phyloP scores from a whole-genome alignment of 805 yeast species.

The Candida sakaeoensis region DNA sequence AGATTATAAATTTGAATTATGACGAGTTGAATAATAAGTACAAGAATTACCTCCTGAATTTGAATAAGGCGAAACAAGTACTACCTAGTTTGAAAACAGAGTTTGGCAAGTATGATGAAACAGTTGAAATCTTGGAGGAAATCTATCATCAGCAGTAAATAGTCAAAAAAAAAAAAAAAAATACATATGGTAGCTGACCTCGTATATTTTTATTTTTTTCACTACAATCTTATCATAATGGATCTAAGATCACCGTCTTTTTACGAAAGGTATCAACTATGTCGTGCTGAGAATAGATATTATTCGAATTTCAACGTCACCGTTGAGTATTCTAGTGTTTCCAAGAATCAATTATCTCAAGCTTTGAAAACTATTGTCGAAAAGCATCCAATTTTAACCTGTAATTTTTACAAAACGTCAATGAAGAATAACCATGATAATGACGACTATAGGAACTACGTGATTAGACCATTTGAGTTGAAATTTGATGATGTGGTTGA shows the following conservation, averaged over 20 bases:
- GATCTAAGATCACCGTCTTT: slow-evolving; percentile 14
- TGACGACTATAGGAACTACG: slow-evolving; percentile 11
- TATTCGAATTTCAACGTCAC: slow-evolving; percentile 20
- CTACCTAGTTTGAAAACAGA: slow-evolving; percentile 36
- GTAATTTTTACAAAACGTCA: slow-evolving; percentile 18
- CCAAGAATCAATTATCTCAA: slow-evolving; percentile 16
- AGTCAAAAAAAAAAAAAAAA: not conserved
- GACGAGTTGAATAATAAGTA: slow-evolving; percentile 17
- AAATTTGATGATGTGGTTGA: slow-evolving; percentile 20
- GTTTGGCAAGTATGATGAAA: slow-evolving; percentile 30
- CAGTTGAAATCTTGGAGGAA: slow-evolving; percentile 25
- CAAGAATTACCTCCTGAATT: slow-evolving; percentile 20
- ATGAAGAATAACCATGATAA: slow-evolving; percentile 6
- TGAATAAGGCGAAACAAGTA: slow-evolving; percentile 27
- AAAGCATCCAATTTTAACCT: slow-evolving; percentile 15
- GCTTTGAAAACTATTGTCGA: slow-evolving; percentile 15
- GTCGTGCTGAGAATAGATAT: slow-evolving; percentile 14
- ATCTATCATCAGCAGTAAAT: slow-evolving; percentile 14
- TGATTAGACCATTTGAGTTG: slow-evolving; percentile 16
- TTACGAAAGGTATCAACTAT: slow-evolving; percentile 19
- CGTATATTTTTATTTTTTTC: no score
- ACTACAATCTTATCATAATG: not conserved
- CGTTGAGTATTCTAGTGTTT: slow-evolving; percentile 15
- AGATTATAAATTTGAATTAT: slow-evolving; percentile 4
- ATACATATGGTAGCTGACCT: no score